Evolutionary conservation across 768 basidiomycete species (phyloP).

Genomic region (Lactarius sanguifluus): DNA sequence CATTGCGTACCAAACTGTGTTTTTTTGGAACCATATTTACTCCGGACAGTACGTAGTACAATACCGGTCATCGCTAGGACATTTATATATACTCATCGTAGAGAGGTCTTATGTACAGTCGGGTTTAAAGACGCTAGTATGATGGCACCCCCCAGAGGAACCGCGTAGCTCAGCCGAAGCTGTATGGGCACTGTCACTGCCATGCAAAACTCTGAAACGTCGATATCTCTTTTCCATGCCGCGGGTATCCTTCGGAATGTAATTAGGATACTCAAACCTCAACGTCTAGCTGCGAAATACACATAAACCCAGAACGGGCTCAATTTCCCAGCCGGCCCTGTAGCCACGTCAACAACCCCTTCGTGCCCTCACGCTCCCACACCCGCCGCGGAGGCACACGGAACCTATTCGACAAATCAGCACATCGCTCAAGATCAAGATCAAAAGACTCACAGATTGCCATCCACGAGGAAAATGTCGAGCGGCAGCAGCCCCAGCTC

Average conservation of each 20-base stretch:
- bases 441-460: constrained; percentile 65
- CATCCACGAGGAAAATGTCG: constrained; percentile 82
- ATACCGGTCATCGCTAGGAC: too few species aligned
- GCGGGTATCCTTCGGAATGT: not conserved
- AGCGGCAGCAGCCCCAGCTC: constrained; percentile 73
- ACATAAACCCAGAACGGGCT: not conserved
- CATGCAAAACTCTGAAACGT: too few species aligned
- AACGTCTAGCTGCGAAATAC: not conserved
- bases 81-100: too few species aligned
- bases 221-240: too few species aligned
- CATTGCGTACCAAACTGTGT: constrained; percentile 8
- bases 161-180: too few species aligned
- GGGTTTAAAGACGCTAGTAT: too few species aligned
- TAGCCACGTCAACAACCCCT: constrained; percentile 76
- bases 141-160: too few species aligned
- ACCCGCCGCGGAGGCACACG: constrained; percentile 76
- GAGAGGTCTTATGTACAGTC: too few species aligned
- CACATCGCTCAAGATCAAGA: not conserved
- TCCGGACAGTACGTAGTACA: too few species aligned
- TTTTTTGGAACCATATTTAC: too few species aligned
- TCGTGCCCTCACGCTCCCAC: constrained; percentile 87
- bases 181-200: too few species aligned
- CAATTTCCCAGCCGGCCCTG: constrained; percentile 57
- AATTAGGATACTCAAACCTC: not conserved
- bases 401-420: constrained; percentile 49